These are phyloP conservation scores for Candida nonsorbophila DNA, from an alignment of 805 yeast species.

Conservation along the genomic window DNA sequence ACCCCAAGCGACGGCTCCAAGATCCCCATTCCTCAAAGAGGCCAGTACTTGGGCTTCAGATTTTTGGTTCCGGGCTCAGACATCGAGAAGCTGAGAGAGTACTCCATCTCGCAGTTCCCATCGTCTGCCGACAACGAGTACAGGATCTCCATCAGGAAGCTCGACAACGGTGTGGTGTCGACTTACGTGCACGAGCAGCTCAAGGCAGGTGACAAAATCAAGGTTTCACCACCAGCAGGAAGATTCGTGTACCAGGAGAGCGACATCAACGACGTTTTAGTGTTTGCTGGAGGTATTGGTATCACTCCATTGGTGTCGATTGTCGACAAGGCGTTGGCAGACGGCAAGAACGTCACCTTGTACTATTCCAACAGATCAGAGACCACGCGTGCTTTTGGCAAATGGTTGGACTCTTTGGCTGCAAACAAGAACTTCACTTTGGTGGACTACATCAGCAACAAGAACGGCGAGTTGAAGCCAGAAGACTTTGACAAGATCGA, in stretches of 20 bases:
- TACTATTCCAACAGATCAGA: constrained; percentile 25
- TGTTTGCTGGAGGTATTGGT: constrained; percentile 63
- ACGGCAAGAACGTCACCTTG: constrained; percentile 25
- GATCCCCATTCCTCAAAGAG: constrained; percentile 29
- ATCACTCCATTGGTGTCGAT: constrained; percentile 60
- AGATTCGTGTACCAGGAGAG: constrained; percentile 34
- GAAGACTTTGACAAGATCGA: constrained; percentile 1
- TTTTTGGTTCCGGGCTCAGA: constrained; percentile 29
- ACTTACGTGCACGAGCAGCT: constrained; percentile 43
- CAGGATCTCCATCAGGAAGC: constrained; percentile 53
- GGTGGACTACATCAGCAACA: neutral
- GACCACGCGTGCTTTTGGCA: constrained; percentile 17
- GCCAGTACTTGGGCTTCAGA: constrained; percentile 41
- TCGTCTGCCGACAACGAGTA: constrained; percentile 33
- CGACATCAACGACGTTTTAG: constrained; percentile 22
- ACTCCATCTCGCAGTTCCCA: constrained; percentile 45
- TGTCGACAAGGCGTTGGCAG: constrained; percentile 31
- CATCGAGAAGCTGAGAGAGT: constrained; percentile 49
- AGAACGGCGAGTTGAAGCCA: neutral
- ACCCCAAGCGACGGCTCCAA: constrained; percentile 33
- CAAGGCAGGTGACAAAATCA: constrained; percentile 42
- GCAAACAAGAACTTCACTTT: constrained; percentile 1
- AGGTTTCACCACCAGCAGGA: constrained; percentile 59
- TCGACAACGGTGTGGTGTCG: constrained; percentile 47
- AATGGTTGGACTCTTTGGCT: constrained; percentile 9